Conservation (phyloP, 148 eudicot species). For the Tetragonia tetragonoides region DNA sequence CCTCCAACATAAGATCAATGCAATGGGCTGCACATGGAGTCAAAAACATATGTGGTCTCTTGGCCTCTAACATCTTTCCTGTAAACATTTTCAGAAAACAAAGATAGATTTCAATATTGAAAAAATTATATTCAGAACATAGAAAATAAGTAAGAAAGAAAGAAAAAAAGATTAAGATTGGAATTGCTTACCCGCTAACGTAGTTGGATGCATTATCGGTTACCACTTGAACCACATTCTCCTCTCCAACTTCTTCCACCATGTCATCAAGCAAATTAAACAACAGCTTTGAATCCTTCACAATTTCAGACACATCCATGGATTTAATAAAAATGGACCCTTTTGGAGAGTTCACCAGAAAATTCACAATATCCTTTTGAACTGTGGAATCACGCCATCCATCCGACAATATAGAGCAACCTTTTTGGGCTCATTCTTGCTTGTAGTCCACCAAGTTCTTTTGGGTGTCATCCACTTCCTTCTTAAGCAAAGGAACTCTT, state of each 20-base stretch:
- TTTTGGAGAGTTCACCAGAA: slow-evolving; percentile 10
- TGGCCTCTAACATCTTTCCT: slow-evolving; percentile 8
- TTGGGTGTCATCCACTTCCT: background rate
- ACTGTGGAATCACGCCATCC: slow-evolving; percentile 12
- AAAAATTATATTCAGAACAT: background rate
- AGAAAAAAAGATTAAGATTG: background rate
- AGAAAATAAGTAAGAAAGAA: background rate
- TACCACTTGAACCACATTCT: slow-evolving; percentile 11
- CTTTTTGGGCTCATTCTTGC: background rate
- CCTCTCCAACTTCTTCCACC: slow-evolving; percentile 21
- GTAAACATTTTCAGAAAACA: background rate
- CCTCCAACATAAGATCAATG: slow-evolving; percentile 20
- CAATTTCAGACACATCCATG: slow-evolving; percentile 11
- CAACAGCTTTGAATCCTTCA: background rate
- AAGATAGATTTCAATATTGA: too few relatives aligned
- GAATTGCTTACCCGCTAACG: slow-evolving; percentile 8
- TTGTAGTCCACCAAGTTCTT: background rate
- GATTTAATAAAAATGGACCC: slow-evolving; percentile 16
- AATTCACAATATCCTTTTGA: slow-evolving; percentile 2
- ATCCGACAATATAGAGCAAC: slow-evolving; percentile 1
- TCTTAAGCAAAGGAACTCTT: background rate
- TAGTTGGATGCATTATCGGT: slow-evolving; percentile 16
- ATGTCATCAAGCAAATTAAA: slow-evolving; percentile 13
- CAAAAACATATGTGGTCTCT: slow-evolving; percentile 6
- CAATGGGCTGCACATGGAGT: slow-evolving; percentile 16